Evolutionary conservation across 1,284 basidiomycete genomes (phyloP).

Genomic region (Cryptococcus sp.): DNA sequence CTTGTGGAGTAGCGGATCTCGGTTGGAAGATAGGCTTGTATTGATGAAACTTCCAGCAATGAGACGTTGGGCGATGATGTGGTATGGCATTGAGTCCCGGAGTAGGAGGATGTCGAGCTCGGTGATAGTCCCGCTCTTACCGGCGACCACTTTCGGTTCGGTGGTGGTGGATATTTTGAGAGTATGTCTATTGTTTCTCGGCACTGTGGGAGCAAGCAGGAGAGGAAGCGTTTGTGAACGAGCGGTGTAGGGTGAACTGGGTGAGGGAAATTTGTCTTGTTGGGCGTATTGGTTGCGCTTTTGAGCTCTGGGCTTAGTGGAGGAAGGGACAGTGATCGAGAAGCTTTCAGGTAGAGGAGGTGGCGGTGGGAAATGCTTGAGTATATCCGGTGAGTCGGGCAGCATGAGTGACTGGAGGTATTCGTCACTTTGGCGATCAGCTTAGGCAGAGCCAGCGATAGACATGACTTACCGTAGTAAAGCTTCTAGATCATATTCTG

Average conservation of each 20-base stretch:
- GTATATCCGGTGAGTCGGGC: conserved; percentile 2
- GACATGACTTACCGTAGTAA: conserved; percentile 17
- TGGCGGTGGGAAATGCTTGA: background rate
- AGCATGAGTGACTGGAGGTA: conserved; percentile 15
- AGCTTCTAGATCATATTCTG: conserved; percentile 19
- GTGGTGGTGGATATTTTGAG: background rate
- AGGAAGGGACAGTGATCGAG: background rate
- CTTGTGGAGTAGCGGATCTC: background rate
- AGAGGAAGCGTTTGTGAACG: background rate
- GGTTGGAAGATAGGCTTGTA: background rate
- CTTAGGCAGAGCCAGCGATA: background rate
- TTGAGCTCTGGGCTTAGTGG: conserved; percentile 5
- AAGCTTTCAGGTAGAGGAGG: background rate
- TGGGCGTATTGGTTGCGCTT: conserved; percentile 18
- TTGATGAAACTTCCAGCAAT: conserved; percentile 19
- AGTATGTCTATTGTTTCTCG: background rate
- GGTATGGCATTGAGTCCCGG: conserved; percentile 28
- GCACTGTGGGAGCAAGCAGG: background rate
- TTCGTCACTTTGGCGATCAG: conserved; percentile 16
- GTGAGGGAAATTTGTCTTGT: conserved; percentile 9
- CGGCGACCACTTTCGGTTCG: background rate
- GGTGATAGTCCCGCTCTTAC: conserved; percentile 4
- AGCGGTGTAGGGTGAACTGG: conserved; percentile 1
- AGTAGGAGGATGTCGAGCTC: conserved; percentile 23
- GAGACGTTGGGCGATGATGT: conserved; percentile 24